These are phyloP conservation scores for Rhynchospora tenuis DNA, from an alignment of 176 grass and related monocot species.

Conservation along the genomic window DNA sequence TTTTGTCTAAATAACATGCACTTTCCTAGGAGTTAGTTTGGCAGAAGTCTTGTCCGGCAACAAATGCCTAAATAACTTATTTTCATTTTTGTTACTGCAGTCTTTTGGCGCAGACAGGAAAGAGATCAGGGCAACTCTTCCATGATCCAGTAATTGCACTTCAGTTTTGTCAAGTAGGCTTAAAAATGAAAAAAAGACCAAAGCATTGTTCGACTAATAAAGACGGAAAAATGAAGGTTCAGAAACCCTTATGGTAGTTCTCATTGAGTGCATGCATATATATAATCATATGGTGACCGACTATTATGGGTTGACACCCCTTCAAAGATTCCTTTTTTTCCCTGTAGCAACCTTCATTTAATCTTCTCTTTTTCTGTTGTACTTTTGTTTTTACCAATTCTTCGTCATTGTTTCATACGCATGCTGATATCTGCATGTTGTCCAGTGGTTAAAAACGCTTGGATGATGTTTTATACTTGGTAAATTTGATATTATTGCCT, in stretches of 20 bases:
- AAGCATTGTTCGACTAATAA: conserved; percentile 48
- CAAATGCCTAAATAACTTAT: background rate
- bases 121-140: conserved; percentile 65
- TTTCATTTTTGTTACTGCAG: conserved; percentile 27
- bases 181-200: conserved; percentile 11
- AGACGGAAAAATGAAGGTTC: conserved; percentile 41
- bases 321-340: conserved; percentile 12
- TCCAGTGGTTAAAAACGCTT: background rate
- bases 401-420: background rate
- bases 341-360: conserved; percentile 6
- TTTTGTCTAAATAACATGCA: background rate
- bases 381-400: background rate
- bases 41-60: background rate
- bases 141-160: conserved; percentile 34
- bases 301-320: background rate
- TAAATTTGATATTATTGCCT: background rate
- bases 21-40: background rate
- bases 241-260: background rate
- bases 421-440: background rate
- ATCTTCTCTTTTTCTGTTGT: background rate
- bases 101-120: conserved; percentile 84
- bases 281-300: background rate
- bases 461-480: background rate
- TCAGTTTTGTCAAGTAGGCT: conserved; percentile 19
- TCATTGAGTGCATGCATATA: background rate